A percentile compares a stretch with the other conserved stretches of the same genome.
These are phyloP conservation scores for Hansenula lynferdii DNA, from an alignment of 1,139 yeast genomes.

Conservation along the genomic window DNA sequence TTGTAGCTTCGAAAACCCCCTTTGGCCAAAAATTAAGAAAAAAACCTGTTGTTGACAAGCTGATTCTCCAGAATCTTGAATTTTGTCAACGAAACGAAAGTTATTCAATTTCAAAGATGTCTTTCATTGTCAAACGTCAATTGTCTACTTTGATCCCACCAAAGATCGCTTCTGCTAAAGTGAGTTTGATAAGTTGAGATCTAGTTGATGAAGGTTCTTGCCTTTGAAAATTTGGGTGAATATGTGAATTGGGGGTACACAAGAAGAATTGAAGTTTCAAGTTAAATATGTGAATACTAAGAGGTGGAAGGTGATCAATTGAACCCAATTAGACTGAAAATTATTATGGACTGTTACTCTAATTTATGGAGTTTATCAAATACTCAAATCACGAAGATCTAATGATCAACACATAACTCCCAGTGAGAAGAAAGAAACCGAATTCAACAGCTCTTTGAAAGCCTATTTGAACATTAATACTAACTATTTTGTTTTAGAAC, in stretches of 20 bases:
- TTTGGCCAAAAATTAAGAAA: slow-evolving; percentile 5
- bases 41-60: slow-evolving; percentile 1
- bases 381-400: no score
- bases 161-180: slow-evolving; percentile 94
- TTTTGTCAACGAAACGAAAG: neutral
- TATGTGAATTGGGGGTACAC: no score
- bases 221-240: no score
- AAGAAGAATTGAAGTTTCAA: no score
- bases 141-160: slow-evolving; percentile 97
- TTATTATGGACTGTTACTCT: no score
- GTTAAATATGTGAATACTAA: no score
- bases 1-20: slow-evolving; percentile 7
- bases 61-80: neutral
- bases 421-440: no score
- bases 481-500: slow-evolving; percentile 65
- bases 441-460: no score
- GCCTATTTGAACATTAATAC: slow-evolving; percentile 27
- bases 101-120: slow-evolving; percentile 50
- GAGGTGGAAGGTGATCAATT: no score
- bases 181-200: slow-evolving; percentile 26
- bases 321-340: no score
- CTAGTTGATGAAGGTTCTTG: neutral
- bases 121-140: slow-evolving; percentile 86
- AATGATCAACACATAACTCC: no score
- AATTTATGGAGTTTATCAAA: no score